These are phyloP conservation scores for Eragrostis curvula DNA, from an alignment of 176 grass and related monocot species.

Conservation along the genomic window DNA sequence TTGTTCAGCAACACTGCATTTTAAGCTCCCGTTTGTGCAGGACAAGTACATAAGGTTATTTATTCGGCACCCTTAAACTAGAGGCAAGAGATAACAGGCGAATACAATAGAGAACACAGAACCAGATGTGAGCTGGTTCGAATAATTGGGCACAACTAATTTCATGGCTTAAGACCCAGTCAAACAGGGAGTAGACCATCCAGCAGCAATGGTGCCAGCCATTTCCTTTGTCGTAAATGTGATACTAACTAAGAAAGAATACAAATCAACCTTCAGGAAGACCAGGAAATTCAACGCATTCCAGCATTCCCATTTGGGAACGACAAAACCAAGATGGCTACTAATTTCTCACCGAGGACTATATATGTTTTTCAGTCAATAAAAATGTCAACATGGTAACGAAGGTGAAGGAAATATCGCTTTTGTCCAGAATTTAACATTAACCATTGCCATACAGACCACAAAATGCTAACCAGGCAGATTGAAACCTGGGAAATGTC, in stretches of 20 bases:
- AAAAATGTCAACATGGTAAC: not conserved
- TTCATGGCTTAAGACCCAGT: not conserved
- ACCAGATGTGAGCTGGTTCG: not conserved
- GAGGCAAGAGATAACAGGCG: not conserved
- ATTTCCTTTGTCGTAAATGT: not conserved
- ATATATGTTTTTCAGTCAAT: not conserved
- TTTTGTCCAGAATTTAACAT: not conserved
- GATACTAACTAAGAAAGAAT: not conserved
- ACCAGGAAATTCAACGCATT: not conserved
- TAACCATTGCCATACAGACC: not conserved
- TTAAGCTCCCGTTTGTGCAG: not conserved
- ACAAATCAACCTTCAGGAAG: not conserved
- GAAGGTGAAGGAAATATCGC: not conserved
- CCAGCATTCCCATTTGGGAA: not conserved
- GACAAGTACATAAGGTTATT: not conserved
- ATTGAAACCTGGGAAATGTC: not conserved
- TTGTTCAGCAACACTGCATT: not conserved
- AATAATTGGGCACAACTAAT: constrained; percentile 1
- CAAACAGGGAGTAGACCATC: not conserved
- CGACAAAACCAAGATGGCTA: not conserved
- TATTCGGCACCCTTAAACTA: not conserved
- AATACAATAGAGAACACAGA: not conserved
- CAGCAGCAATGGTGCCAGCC: not conserved
- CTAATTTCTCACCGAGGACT: not conserved
- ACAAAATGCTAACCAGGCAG: not conserved